Evolutionary conservation across 2,329 filamentous ascomycete species (phyloP), one percentile per base, ranked within the genome.

Genomic region (Capronia americana): DNA sequence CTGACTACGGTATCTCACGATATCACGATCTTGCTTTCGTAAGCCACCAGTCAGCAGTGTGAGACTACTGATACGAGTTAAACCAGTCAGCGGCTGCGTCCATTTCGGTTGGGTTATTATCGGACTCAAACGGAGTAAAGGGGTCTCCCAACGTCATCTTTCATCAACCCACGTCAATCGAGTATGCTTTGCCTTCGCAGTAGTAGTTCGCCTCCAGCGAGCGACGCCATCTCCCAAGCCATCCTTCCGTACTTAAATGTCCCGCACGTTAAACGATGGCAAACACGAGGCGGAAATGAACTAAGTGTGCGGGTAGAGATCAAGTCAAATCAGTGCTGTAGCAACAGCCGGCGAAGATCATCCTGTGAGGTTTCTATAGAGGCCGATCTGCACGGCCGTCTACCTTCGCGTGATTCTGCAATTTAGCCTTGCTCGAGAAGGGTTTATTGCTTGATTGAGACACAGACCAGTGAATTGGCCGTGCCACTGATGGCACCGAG

Each of bases 11-110:
- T 30, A 44, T 8, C 17, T n/a, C 14, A 7, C n/a, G 57, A 59
- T 34, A 50, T 28, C 41, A 34, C 46, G 26, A 50, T 50, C 46
- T 28, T 17, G n/a, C 41, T 50, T 32, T 32, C 23, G 57, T 34
- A 38, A 59, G 41, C 38, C 20, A 3, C 30, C 23, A 20, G 30
- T 59, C 57, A 50, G 30, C n/a, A 6, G 32, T 34, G 11, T 34
- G 11, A 34, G 32, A 34, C 32, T 12, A 30, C 28, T 30, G 6
- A 7, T 30, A 30, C 28, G 28, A 8, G 34, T 41, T 14, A 41
- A 2, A 17, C 34, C 14, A 23, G 54, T 24, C 34, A 20, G 46
- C n/a, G 20, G 20, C 20, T n/a, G 20, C n/a, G 46, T 24, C n/a
- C n/a, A 23, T 2, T n/a, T 3, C 34, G 3, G 12, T 4, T 10